phyloP scores from a whole-genome alignment of 352 stramenopile species.

The Globisporangium radiosum region DNA sequence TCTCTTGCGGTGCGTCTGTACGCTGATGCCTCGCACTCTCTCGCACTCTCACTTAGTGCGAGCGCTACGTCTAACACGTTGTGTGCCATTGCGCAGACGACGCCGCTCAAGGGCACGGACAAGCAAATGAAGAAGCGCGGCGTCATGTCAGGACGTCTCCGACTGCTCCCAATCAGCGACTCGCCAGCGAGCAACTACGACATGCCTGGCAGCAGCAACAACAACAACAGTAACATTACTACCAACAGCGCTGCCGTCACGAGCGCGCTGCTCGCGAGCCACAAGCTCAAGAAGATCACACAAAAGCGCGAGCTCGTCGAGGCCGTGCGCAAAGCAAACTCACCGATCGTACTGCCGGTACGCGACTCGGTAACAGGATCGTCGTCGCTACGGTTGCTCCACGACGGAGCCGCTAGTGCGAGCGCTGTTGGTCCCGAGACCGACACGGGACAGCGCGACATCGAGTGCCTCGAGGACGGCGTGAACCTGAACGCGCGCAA shows the following conservation, averaged over 20 bases:
- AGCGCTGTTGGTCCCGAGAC: conserved; percentile 21
- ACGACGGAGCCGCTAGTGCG: conserved; percentile 12
- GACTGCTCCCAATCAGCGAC: conserved; percentile 44
- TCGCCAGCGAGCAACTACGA: conserved; percentile 24
- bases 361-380: conserved; percentile 23
- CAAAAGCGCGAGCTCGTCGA: conserved; percentile 73
- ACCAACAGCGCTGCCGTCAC: conserved; percentile 1
- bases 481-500: conserved; percentile 66
- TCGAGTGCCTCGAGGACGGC: conserved; percentile 62
- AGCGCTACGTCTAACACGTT: not conserved
- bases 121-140: conserved; percentile 49
- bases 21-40: not conserved
- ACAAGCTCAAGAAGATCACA: conserved; percentile 69
- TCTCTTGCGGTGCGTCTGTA: conserved; percentile 19
- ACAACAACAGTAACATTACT: conserved; percentile 17
- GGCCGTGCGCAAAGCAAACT: conserved; percentile 67
- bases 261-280: conserved; percentile 12
- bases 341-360: conserved; percentile 48
- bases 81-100: conserved; percentile 12
- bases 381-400: conserved; percentile 20
- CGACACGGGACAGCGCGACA: conserved; percentile 44
- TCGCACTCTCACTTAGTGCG: not conserved
- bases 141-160: conserved; percentile 30
- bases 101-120: conserved; percentile 23
- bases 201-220: conserved; percentile 18